Evolutionary conservation across 78 protist genomes (phyloP), one percentile per base, ranked within the genome.

Genomic region (Ministeria vibrans): DNA sequence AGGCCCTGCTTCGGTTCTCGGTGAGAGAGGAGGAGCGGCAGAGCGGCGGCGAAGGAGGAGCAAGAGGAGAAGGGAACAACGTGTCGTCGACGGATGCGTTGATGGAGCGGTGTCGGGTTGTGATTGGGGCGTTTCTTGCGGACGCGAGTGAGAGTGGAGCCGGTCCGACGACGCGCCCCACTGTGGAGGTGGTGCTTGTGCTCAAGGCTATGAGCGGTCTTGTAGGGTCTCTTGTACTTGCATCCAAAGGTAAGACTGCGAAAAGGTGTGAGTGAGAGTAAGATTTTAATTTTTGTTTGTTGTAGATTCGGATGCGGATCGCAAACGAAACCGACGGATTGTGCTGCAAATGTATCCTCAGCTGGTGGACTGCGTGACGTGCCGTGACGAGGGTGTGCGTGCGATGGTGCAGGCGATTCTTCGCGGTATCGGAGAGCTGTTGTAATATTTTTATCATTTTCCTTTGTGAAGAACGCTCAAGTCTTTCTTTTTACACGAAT

Each of bases 311-410:
- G 55, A 49, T 49, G 55, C 55, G 55, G n/a, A 15, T 49, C n/a
- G 15, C 55, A 49, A 49, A 49, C 55, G 9, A 49, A 49, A 27
- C 20, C 71, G 71, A 4, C 32, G 20, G 15, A 7, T 63, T 30
- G 42, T 63, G 71, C 28, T 63, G 34, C 32, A 63, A 18, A 34
- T 63, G n/a, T 63, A 63, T 11, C 71, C 71, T 25, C 9, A 32
- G 28, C 39, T 63, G 71, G 71, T 63, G 38, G 71, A 7, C 32
- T 63, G 71, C 23, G 71, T 63, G 43, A 32, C 71, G 71, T 32
- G 42, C 34, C 25, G 71, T 7, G 71, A 63, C 41, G 13, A n/a
- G n/a, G n/a, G n/a, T n/a, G n/a, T n/a, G n/a, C n/a, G n/a, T n/a
- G n/a, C n/a, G n/a, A n/a, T n/a, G n/a, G n/a, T n/a, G n/a, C n/a